Base-by-base conservation (phyloP, 768 basidiomycete genomes). In the Chalciporus chontae region DNA sequence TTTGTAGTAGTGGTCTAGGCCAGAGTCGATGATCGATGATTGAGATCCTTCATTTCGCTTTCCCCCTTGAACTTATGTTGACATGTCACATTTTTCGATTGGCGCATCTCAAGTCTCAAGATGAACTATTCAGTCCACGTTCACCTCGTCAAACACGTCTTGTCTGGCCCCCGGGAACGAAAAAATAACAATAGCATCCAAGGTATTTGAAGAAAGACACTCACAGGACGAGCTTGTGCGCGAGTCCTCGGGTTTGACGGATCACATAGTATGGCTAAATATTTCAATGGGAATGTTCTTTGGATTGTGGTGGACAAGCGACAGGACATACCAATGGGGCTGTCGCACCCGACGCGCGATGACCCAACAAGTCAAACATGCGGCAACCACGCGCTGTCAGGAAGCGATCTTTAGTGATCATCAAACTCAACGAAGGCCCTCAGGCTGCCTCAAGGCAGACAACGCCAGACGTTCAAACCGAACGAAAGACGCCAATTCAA, bases 361-460 rank as follows among this genome's bases (percentile, higher is more conserved):
- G 53, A 55, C 66, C 63, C 53, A 59, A 66, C 68, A 62, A 50
- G 59, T 58, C 45, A 49, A 61, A 65, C 72, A 73, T 59, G 72
- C 66, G 62, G 59, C 53, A 45, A 40, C 55, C 72, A 71, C 60
- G 72, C 58, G 61, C 57, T 56, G 13, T 59, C 53, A 48, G 53
- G 54, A 65, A 61, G 56, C 56, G 54, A 59, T 55, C 53, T 45
- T 53, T 52, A 51, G 56, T 52, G 46, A 58, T 52, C 54, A 63
- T 54, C 51, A 57, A 52, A 65, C 48, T 27, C 50, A 51, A 45
- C 66, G 51, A 27, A 37, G 47, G 65, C 69, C n/a, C 62, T 68
- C 69, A 65, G 63, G 59, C 62, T 46, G 65, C 69, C 62, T 69
- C 69, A 65, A 63, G 60, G 63, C 60, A 51, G 37, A 37, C 63